Conservation (phyloP, 495 filamentous ascomycete genomes). For the Hypoxylon cercidicola region DNA sequence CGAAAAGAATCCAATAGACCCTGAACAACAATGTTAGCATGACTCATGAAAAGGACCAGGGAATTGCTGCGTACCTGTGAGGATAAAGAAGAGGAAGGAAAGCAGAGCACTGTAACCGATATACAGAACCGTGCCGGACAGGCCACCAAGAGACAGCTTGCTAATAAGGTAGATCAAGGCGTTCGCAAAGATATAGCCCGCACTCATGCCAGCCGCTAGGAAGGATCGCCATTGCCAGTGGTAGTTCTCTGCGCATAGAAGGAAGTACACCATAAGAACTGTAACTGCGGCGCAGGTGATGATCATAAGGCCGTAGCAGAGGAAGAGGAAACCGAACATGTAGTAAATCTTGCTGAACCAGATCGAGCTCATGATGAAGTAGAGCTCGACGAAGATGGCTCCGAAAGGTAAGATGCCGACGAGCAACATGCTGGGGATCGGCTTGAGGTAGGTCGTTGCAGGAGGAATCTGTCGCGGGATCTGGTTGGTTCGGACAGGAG, state of each 20-base stretch:
- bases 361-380: constrained; percentile 97
- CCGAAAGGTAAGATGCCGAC: constrained; percentile 93
- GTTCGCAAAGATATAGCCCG: constrained; percentile 88
- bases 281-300: constrained; percentile 93
- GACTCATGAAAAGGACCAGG: not conserved
- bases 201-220: constrained; percentile 84
- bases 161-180: constrained; percentile 88
- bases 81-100: constrained; percentile 88
- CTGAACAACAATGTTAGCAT: constrained; percentile 56
- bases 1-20: constrained; percentile 94
- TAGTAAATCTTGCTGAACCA: constrained; percentile 99
- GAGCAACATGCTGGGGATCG: constrained; percentile 85
- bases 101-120: constrained; percentile 91
- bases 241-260: constrained; percentile 96
- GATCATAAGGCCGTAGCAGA: constrained; percentile 98
- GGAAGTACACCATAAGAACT: constrained; percentile 90
- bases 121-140: constrained; percentile 89
- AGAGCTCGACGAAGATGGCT: constrained; percentile 96
- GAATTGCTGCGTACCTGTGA: constrained; percentile 75
- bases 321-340: constrained; percentile 99
- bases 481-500: constrained; percentile 94
- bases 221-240: constrained; percentile 99
- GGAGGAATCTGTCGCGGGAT: constrained; percentile 96
- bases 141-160: constrained; percentile 82
- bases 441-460: constrained; percentile 79